Evolutionary conservation across 2,329 filamentous ascomycete genomes (phyloP).

Genomic region (Epichloe gansuensis): DNA sequence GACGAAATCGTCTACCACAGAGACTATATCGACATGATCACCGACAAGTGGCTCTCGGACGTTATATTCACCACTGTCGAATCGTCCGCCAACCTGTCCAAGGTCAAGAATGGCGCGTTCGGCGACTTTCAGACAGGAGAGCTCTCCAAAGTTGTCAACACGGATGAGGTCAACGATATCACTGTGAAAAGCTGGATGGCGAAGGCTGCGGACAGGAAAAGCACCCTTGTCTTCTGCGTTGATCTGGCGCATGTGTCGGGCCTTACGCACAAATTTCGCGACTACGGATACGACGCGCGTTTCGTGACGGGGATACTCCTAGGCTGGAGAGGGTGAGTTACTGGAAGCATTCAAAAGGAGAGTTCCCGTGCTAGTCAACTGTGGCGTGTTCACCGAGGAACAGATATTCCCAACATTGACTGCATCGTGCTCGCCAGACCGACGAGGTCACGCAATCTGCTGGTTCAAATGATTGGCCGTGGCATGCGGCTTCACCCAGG

Average conservation of each 20-base stretch:
- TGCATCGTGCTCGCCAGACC: conserved; percentile 81
- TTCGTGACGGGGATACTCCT: conserved; percentile 79
- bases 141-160: conserved; percentile 79
- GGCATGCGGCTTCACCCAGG: conserved; percentile 73
- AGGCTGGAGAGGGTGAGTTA: conserved; percentile 50
- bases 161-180: conserved; percentile 64
- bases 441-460: conserved; percentile 81
- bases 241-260: conserved; percentile 71
- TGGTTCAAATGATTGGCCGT: conserved; percentile 95
- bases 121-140: conserved; percentile 73
- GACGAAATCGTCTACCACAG: conserved; percentile 96
- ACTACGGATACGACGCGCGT: conserved; percentile 67
- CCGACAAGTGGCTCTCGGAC: conserved; percentile 81
- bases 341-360: conserved; percentile 65
- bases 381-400: conserved; percentile 96
- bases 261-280: conserved; percentile 64
- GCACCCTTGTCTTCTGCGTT: conserved; percentile 89
- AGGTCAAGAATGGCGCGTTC: conserved; percentile 44
- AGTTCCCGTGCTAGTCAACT: conserved; percentile 81
- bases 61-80: conserved; percentile 91
- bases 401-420: conserved; percentile 95
- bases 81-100: conserved; percentile 67
- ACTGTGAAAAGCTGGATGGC: conserved; percentile 78
- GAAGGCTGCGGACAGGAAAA: conserved; percentile 61
- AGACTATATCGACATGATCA: conserved; percentile 55